Conservation (phyloP, 179 eudicot species). For the Heliamphora pulchella region DNA sequence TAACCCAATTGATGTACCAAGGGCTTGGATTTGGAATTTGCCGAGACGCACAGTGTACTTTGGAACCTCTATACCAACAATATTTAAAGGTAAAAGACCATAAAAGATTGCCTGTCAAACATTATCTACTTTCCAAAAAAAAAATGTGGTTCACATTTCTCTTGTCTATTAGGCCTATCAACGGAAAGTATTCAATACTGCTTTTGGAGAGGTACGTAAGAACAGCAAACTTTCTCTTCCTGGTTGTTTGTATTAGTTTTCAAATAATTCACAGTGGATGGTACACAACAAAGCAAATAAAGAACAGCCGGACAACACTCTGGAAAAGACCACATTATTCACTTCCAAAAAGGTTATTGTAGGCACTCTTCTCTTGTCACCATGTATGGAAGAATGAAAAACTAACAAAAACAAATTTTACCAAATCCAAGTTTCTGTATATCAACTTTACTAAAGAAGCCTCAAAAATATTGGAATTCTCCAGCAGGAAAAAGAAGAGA, state of each 20-base stretch:
- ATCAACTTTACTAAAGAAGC: not conserved
- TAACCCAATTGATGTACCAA: constrained; percentile 69
- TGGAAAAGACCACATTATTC: not conserved
- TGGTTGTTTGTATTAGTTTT: not conserved
- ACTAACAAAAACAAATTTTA: not conserved
- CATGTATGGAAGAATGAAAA: not conserved
- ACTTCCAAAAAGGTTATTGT: not conserved
- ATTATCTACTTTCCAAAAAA: not conserved
- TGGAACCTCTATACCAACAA: constrained; percentile 84
- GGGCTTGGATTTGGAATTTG: constrained; percentile 82
- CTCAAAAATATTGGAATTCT: not conserved
- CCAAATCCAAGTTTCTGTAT: constrained; percentile 4
- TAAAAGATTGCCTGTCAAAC: not conserved
- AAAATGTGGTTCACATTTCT: not conserved
- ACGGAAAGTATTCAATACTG: constrained; percentile 77
- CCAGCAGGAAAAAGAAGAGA: not conserved
- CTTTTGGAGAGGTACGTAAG: constrained; percentile 79
- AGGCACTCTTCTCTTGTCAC: not conserved
- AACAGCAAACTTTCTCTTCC: not conserved
- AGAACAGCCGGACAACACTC: not conserved
- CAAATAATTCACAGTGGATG: not conserved
- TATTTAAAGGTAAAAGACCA: constrained; percentile 49
- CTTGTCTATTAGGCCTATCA: constrained; percentile 41
- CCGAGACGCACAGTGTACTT: constrained; percentile 78
- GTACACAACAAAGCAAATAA: not conserved